Base-by-base conservation (phyloP, 768 basidiomycete genomes). In the Trametopsis cervina region DNA sequence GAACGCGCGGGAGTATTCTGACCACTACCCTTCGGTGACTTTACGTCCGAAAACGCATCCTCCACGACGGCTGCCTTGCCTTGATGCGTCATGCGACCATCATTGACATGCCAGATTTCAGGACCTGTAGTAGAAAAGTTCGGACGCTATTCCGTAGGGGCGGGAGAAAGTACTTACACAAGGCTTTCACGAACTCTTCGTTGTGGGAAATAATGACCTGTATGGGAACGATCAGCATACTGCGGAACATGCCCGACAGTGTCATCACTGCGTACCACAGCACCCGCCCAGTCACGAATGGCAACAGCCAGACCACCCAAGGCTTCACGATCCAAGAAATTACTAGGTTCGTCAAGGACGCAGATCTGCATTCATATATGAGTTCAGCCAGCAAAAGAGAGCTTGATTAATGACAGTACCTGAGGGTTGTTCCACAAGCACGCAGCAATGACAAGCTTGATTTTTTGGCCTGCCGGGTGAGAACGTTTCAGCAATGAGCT, bases 141-240 rank as follows among this genome's bases (percentile, higher is more conserved):
- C 66, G 24, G 64, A 57, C 24, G 61, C 27, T 35, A 27, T 9
- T 20, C 7, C 35, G 37, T 6, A 41, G 13, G 43, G 44, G 18
- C 42, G 63, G 41, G 63, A 63, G 54, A 61, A 51, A 20, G 47
- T 20, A 74, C 85, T 63, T 62, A 89, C 88, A 89, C 43, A 92
- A 71, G 11, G 89, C 83, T 27, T 77, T 72, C 12, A 92, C 85
- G 55, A 91, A 93, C 70, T 92, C 89, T 56, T 82, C 72, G 67
- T 95, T 95, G 73, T 96, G 95, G 25, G 92, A 96, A 63, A 97
- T 97, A 70, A 96, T 96, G 60, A 92, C 83, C 85, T 87, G 57
- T 13, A 50, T 60, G 39, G 45, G 40, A 42, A 45, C 37, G 29
- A 40, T 48, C 52, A 44, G 41, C 57, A 54, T 56, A 54, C 47